Percentiles rank a stretch among this genome's conserved stretches.
Evolutionary conservation across 331 rosid genomes (phyloP).

Genomic region (Acacia concinna): DNA sequence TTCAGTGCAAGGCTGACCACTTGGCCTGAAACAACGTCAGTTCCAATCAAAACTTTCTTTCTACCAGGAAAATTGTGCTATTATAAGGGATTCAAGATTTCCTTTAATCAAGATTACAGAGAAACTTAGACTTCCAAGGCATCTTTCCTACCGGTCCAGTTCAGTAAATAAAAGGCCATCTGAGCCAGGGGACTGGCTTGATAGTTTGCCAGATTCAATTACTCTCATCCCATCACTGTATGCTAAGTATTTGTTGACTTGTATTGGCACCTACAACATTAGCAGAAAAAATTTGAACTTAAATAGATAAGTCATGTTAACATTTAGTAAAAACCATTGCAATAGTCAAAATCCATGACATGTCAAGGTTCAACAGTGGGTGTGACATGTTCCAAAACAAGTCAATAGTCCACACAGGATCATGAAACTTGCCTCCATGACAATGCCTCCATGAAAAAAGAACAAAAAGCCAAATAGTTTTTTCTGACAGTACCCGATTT

Average conservation of each 20-base stretch:
- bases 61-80: not conserved
- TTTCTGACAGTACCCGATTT: not conserved
- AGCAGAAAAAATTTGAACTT: not conserved
- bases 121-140: not conserved
- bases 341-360: not conserved
- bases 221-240: slow-evolving; percentile 95
- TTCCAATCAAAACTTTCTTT: slow-evolving; percentile 13
- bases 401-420: slow-evolving; percentile 5
- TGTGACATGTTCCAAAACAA: not conserved
- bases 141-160: slow-evolving; percentile 67
- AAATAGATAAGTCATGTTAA: not conserved
- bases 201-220: slow-evolving; percentile 79
- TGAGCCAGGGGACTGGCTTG: slow-evolving; percentile 55
- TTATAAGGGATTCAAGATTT: slow-evolving; percentile 7
- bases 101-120: not conserved
- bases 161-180: slow-evolving; percentile 82
- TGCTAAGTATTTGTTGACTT: slow-evolving; percentile 88
- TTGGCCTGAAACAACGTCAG: slow-evolving; percentile 68
- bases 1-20: slow-evolving; percentile 80
- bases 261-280: slow-evolving; percentile 80
- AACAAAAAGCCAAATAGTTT: not conserved
- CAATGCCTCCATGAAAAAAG: not conserved
- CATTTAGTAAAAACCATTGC: not conserved
- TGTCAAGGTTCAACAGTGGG: not conserved
- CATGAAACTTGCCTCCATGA: slow-evolving; percentile 3